Percentiles rank a stretch among this genome's conserved stretches.
phyloP scores from a whole-genome alignment of 2,329 filamentous ascomycete species.

The Paecilomyces sp. region DNA sequence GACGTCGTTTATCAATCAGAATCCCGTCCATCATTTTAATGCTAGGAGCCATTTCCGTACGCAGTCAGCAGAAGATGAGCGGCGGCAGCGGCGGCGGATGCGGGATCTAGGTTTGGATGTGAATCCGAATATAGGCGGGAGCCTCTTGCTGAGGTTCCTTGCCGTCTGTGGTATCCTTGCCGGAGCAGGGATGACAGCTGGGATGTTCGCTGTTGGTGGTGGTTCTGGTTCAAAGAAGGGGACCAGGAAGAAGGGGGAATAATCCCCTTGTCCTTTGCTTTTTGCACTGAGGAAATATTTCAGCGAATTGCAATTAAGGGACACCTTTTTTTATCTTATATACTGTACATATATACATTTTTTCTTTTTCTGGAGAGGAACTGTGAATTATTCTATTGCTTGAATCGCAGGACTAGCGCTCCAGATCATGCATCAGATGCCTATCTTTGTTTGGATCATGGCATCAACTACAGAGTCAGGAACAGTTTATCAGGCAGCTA shows the following conservation, averaged over 20 bases:
- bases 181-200: conserved; percentile 21
- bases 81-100: conserved; percentile 38
- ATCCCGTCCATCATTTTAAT: conserved; percentile 72
- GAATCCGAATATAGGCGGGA: conserved; percentile 14
- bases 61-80: conserved; percentile 56
- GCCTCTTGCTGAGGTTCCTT: conserved; percentile 28
- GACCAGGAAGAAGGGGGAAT: background rate
- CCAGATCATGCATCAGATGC: background rate
- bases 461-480: background rate
- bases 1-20: conserved; percentile 29
- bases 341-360: background rate
- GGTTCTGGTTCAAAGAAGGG: conserved; percentile 2
- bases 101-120: conserved; percentile 27
- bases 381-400: background rate
- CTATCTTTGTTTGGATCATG: background rate
- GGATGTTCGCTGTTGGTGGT: conserved; percentile 13
- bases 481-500: background rate
- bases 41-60: conserved; percentile 64
- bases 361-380: background rate
- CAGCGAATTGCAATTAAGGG: background rate
- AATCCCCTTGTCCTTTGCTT: background rate
- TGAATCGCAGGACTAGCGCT: background rate
- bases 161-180: conserved; percentile 32
- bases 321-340: background rate
- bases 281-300: background rate